Conservation (phyloP, 768 basidiomycete species). For the Lyophyllum shimeji region DNA sequence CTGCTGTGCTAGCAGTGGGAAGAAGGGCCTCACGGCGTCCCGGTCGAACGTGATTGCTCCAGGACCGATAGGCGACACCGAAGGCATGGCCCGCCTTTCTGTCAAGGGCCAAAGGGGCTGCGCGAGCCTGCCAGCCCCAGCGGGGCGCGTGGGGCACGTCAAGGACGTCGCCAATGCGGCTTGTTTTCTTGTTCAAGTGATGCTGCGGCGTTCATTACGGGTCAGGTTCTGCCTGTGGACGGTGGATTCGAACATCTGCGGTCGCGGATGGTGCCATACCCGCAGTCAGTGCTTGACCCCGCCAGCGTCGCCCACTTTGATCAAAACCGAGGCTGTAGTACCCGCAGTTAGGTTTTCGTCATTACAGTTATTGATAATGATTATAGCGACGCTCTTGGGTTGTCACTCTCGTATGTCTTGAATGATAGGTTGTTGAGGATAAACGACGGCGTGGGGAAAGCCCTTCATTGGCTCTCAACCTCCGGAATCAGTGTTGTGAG, state of each 20-base stretch:
- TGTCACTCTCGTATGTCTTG: not conserved
- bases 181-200: constrained; percentile 82
- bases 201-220: constrained; percentile 75
- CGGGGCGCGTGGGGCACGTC: constrained; percentile 57
- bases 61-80: constrained; percentile 79
- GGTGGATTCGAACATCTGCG: constrained; percentile 62
- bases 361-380: no score
- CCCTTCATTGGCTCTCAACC: not conserved
- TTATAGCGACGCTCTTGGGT: no score
- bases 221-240: constrained; percentile 72
- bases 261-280: constrained; percentile 54
- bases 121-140: constrained; percentile 20
- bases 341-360: no score
- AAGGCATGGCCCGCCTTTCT: constrained; percentile 64
- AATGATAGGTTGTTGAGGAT: not conserved
- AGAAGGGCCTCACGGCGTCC: constrained; percentile 92
- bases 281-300: constrained; percentile 62
- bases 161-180: constrained; percentile 70
- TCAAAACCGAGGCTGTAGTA: constrained; percentile 48
- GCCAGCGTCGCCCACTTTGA: constrained; percentile 44
- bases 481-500: not conserved
- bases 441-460: not conserved
- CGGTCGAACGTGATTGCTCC: constrained; percentile 87
- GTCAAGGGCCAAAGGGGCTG: constrained; percentile 26
- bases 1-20: constrained; percentile 86